Evolutionary conservation across 148 eudicot genomes (phyloP).

Genomic region (Euryodendron excelsum): DNA sequence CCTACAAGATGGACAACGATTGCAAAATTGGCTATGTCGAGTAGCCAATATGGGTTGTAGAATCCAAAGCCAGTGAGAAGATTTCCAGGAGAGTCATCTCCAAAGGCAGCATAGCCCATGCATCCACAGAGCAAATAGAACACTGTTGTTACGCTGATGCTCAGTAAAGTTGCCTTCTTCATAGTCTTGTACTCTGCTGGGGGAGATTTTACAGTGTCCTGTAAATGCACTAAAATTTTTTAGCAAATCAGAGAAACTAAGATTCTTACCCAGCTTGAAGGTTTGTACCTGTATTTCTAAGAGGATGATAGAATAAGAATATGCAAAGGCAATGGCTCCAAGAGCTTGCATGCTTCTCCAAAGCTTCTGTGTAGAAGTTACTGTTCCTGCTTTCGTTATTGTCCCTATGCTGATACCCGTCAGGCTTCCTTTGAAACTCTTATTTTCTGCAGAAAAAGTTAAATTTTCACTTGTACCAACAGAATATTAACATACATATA

Average conservation of each 20-base stretch:
- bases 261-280: neutral
- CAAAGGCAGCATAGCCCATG: constrained; percentile 60
- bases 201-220: constrained; percentile 51
- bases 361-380: constrained; percentile 34
- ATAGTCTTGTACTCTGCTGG: constrained; percentile 52
- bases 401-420: constrained; percentile 47
- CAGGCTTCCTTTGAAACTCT: constrained; percentile 40
- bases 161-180: constrained; percentile 42
- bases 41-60: constrained; percentile 54
- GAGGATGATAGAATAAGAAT: constrained; percentile 45
- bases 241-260: too few relatives aligned
- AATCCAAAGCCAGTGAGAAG: constrained; percentile 57
- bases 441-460: constrained; percentile 27
- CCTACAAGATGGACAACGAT: constrained; percentile 53
- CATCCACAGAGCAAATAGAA: constrained; percentile 56
- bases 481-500: neutral
- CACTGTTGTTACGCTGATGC: constrained; percentile 38
- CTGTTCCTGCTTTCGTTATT: constrained; percentile 28
- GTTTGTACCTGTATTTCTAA: constrained; percentile 45
- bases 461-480: neutral
- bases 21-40: constrained; percentile 51
- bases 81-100: constrained; percentile 49
- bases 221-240: neutral
- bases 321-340: constrained; percentile 56
- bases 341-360: constrained; percentile 54